phyloP scores from a whole-genome alignment of 2,329 filamentous ascomycete species.

The Colletotrichum liaoningense region DNA sequence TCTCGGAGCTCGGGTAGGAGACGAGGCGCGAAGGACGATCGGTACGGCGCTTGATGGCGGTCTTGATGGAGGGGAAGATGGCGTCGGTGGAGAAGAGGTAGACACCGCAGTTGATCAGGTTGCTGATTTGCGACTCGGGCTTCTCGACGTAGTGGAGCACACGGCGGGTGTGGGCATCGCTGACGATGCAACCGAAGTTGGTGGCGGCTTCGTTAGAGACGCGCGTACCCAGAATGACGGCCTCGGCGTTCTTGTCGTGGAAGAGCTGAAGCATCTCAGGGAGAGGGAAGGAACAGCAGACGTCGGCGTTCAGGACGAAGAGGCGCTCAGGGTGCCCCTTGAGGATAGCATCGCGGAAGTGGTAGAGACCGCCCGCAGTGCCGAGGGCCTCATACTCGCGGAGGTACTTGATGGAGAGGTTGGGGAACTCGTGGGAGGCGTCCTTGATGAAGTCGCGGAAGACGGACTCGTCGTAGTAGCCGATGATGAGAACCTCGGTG shows the following conservation, averaged over 20 bases:
- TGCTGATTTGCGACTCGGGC: constrained; percentile 96
- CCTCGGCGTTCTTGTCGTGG: constrained; percentile 94
- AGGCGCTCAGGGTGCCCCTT: constrained; percentile 95
- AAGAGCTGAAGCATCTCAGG: constrained; percentile 96
- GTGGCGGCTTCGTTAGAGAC: constrained; percentile 90
- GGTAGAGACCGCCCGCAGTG: constrained; percentile 96
- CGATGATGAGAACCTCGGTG: constrained; percentile 96
- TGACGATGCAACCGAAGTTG: constrained; percentile 99
- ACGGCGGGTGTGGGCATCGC: constrained; percentile 90
- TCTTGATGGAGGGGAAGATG: constrained; percentile 96
- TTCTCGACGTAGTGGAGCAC: constrained; percentile 99
- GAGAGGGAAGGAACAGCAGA: constrained; percentile 98
- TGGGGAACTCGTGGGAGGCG: constrained; percentile 83
- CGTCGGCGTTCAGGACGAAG: constrained; percentile 97
- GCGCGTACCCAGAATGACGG: constrained; percentile 92
- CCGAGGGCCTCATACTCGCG: constrained; percentile 97
- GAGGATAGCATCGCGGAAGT: constrained; percentile 98
- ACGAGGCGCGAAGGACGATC: constrained; percentile 85
- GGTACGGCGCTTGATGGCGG: constrained; percentile 93
- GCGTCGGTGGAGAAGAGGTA: constrained; percentile 96
- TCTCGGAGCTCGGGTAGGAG: constrained; percentile 96
- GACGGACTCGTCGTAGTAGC: constrained; percentile 97
- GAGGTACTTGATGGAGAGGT: constrained; percentile 92
- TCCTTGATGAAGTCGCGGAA: constrained; percentile 99
- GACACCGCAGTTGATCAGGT: constrained; percentile 98